Evolutionary conservation across 495 filamentous ascomycete genomes (phyloP).

Genomic region (Penicillium cataractarum): DNA sequence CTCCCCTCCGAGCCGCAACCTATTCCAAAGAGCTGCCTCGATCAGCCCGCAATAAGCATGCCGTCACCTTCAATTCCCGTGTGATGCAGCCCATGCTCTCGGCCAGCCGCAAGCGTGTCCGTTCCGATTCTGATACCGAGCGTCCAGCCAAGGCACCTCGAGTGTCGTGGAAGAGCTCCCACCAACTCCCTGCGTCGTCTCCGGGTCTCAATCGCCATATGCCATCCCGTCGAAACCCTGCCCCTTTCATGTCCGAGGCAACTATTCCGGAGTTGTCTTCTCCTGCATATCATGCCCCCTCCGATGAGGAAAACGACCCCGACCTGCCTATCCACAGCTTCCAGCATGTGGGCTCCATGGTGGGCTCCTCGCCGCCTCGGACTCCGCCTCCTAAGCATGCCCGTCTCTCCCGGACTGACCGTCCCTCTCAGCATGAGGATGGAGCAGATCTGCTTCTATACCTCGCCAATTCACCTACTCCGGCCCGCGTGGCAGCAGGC

Average conservation of each 20-base stretch:
- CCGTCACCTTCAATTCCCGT: conserved; percentile 49
- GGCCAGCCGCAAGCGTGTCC: conserved; percentile 65
- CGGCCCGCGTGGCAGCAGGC: conserved; percentile 57
- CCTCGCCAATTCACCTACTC: conserved; percentile 89
- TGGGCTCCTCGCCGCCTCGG: conserved; percentile 75
- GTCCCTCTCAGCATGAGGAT: conserved; percentile 64
- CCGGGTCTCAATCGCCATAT: conserved; percentile 56
- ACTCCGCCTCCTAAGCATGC: conserved; percentile 74
- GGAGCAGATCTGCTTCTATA: conserved; percentile 91
- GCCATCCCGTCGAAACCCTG: conserved; percentile 52
- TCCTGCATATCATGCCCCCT: conserved; percentile 62
- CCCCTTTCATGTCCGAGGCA: conserved; percentile 75
- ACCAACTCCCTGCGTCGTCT: conserved; percentile 80
- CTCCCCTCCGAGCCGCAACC: conserved; percentile 40
- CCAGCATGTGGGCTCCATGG: conserved; percentile 54
- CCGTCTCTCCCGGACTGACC: conserved; percentile 50
- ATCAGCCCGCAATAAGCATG: conserved; percentile 51
- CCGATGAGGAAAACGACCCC: conserved; percentile 77
- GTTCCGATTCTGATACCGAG: conserved; percentile 65
- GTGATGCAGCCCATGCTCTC: conserved; percentile 53
- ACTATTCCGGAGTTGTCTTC: conserved; percentile 64
- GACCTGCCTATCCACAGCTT: conserved; percentile 79
- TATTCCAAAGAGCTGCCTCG: conserved; percentile 52
- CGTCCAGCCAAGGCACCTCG: conserved; percentile 59
- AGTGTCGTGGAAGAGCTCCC: conserved; percentile 70